Conservation (phyloP, 192 early-diverging fungal genomes). For the Umbelopsis sp. region DNA sequence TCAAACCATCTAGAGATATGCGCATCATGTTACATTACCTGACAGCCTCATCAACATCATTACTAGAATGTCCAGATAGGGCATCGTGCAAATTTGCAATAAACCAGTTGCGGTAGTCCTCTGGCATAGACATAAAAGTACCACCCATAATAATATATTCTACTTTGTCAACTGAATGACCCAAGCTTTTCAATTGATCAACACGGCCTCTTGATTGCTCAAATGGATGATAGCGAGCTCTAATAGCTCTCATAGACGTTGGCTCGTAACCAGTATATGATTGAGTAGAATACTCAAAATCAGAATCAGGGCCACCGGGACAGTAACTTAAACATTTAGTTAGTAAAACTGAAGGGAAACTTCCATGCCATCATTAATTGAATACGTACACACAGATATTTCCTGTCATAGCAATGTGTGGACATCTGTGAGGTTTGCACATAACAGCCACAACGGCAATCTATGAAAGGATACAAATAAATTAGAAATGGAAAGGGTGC, state of each 20-base stretch:
- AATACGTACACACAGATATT: conserved; percentile 91
- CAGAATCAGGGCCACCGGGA: conserved; percentile 98
- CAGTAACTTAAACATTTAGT: conserved; percentile 65
- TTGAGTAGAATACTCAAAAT: conserved; percentile 99
- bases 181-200: conserved; percentile 91
- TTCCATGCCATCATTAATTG: conserved; percentile 24
- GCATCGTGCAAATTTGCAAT: conserved; percentile 97
- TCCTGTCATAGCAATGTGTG: conserved; percentile 99
- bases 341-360: not conserved
- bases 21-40: conserved; percentile 47
- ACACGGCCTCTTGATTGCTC: conserved; percentile 94
- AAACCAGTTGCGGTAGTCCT: conserved; percentile 98
- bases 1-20: not conserved
- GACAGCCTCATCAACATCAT: conserved; percentile 97
- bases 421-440: conserved; percentile 97
- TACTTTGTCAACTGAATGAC: conserved; percentile 97
- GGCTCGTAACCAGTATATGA: conserved; percentile 99
- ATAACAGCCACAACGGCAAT: conserved; percentile 96
- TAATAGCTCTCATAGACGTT: conserved; percentile 97
- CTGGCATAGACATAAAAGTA: conserved; percentile 96
- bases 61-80: conserved; percentile 87
- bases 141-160: conserved; percentile 99
- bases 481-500: not conserved
- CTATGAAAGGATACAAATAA: conserved; percentile 39
- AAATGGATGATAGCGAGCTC: conserved; percentile 96